These are phyloP conservation scores for Myriosclerotinia curreyana DNA, from an alignment of 2,329 filamentous ascomycete genomes.

Conservation along the genomic window DNA sequence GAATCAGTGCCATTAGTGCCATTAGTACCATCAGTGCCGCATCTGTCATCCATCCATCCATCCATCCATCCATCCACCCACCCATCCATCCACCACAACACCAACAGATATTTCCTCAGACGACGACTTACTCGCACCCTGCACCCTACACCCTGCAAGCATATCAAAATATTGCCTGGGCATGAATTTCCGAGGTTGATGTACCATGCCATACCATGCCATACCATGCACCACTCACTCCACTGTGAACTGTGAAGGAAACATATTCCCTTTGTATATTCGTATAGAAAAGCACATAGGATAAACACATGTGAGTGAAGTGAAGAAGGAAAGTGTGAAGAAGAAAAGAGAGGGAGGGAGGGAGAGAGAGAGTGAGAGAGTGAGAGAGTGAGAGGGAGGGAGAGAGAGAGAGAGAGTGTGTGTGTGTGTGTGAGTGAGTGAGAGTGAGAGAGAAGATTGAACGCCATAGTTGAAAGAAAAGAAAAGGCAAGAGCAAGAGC, in stretches of 20 bases:
- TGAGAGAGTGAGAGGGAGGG: no score
- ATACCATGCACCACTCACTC: neutral
- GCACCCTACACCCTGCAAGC: neutral
- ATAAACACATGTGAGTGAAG: conserved; percentile 9
- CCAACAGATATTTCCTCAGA: neutral
- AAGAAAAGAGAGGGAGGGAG: neutral
- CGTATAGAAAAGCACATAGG: neutral
- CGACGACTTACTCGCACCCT: neutral
- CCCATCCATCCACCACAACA: neutral
- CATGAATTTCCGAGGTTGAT: neutral
- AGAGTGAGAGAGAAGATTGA: neutral
- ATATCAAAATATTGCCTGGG: neutral
- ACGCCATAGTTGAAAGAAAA: neutral
- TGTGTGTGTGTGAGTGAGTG: no score
- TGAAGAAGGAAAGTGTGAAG: neutral
- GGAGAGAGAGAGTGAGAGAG: no score
- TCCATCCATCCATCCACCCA: no score
- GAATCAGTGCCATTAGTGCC: no score
- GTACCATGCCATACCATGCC: neutral
- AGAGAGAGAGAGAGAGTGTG: no score
- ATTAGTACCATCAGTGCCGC: neutral
- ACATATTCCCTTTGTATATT: neutral
- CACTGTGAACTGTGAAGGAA: neutral
- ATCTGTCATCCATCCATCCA: neutral
- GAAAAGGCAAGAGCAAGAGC: neutral